Evolutionary conservation across 2,329 filamentous ascomycete species (phyloP).

Genomic region (Juglanconis sp.): DNA sequence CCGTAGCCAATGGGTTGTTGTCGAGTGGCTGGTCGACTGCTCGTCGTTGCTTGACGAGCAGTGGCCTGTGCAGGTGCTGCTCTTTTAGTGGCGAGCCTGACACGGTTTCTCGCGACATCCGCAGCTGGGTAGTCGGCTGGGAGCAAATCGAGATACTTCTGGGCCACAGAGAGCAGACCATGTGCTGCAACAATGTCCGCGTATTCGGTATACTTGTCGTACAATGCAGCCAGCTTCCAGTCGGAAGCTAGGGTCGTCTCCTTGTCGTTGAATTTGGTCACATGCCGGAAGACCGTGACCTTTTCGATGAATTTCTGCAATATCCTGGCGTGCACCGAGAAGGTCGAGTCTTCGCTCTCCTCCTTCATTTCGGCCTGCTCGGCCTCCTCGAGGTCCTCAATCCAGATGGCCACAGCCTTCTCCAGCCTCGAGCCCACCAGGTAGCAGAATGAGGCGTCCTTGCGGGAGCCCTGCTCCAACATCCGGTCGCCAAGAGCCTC

Average conservation of each 20-base stretch:
- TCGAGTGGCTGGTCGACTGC: conserved; percentile 27
- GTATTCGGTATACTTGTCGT: conserved; percentile 95
- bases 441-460: conserved; percentile 96
- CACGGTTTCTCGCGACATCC: conserved; percentile 79
- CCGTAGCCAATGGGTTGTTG: conserved; percentile 31
- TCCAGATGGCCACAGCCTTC: conserved; percentile 95
- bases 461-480: conserved; percentile 70
- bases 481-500: conserved; percentile 92
- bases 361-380: conserved; percentile 73
- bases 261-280: conserved; percentile 83
- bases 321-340: conserved; percentile 85
- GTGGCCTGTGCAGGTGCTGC: conserved; percentile 34
- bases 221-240: conserved; percentile 86
- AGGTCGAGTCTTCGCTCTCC: conserved; percentile 70
- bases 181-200: conserved; percentile 91
- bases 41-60: conserved; percentile 27
- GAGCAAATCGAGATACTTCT: conserved; percentile 87
- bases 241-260: conserved; percentile 69
- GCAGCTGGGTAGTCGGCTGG: conserved; percentile 81
- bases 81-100: conserved; percentile 77
- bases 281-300: conserved; percentile 92
- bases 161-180: conserved; percentile 79
- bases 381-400: conserved; percentile 79
- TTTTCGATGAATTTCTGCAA: conserved; percentile 97
- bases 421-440: conserved; percentile 93